Evolutionary conservation across 805 yeast species (phyloP).

Genomic region (Sungouiella thailandica): DNA sequence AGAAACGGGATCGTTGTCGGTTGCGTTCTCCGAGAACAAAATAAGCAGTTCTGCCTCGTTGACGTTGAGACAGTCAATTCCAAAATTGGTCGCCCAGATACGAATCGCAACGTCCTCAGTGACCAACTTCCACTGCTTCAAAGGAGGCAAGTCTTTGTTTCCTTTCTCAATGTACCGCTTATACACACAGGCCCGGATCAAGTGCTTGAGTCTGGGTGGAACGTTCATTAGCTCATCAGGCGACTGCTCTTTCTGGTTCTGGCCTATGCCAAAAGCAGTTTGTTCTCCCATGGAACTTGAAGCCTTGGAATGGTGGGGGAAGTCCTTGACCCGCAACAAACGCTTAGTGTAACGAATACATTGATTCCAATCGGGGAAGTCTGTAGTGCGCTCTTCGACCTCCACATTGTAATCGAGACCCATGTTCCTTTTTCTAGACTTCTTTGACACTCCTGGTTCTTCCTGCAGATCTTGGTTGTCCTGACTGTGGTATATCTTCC

Average conservation of each 20-base stretch:
- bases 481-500: too few species aligned
- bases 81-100: constrained; percentile 52
- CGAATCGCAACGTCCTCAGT: constrained; percentile 57
- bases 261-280: too few species aligned
- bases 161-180: constrained; percentile 43
- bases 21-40: constrained; percentile 33
- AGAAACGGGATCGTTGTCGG: constrained; percentile 18
- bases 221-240: too few species aligned
- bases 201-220: too few species aligned
- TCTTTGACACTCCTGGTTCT: too few species aligned
- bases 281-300: too few species aligned
- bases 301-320: constrained; percentile 2
- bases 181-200: constrained; percentile 55
- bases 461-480: too few species aligned
- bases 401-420: constrained; percentile 23
- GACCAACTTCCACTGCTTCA: constrained; percentile 56
- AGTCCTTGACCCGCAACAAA: too few species aligned
- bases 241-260: too few species aligned
- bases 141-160: constrained; percentile 8
- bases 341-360: constrained; percentile 30
- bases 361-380: constrained; percentile 47
- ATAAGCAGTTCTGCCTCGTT: constrained; percentile 45
- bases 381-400: constrained; percentile 38
- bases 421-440: too few species aligned
- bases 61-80: constrained; percentile 48